Conservation (phyloP, 179 eudicot species). For the Spinacia oleracea region DNA sequence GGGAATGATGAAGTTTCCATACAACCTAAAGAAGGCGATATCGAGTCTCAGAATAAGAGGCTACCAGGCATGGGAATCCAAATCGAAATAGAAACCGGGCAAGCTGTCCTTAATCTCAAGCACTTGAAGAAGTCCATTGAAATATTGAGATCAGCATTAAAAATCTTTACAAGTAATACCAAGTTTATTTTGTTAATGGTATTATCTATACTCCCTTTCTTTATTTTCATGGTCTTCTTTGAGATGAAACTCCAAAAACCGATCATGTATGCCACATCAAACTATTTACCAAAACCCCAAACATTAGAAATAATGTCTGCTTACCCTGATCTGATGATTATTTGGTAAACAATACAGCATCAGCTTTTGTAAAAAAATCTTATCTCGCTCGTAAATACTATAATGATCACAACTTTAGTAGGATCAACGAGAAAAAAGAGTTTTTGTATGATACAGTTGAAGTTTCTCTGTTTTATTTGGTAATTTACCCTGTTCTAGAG, state of each 20-base stretch:
- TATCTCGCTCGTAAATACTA: neutral
- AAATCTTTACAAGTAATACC: constrained; percentile 1
- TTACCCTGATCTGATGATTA: no score
- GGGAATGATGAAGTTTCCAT: constrained; percentile 7
- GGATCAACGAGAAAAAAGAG: neutral
- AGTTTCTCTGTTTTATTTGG: constrained; percentile 2
- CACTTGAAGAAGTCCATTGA: constrained; percentile 17
- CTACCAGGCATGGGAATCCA: neutral
- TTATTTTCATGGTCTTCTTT: constrained; percentile 10
- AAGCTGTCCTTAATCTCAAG: neutral
- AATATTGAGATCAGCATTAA: constrained; percentile 12
- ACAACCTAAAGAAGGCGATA: neutral
- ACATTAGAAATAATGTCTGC: no score
- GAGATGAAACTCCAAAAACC: constrained; percentile 18
- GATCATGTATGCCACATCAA: neutral
- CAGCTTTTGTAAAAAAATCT: no score
- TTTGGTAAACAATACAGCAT: no score
- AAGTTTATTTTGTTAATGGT: constrained; percentile 6
- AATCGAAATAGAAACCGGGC: neutral
- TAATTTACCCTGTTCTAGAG: constrained; percentile 19
- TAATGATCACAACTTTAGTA: neutral
- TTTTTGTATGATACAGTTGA: neutral
- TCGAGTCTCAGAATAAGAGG: neutral
- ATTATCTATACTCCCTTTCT: constrained; percentile 20
- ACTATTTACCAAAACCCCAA: neutral